Evolutionary conservation across 2,329 filamentous ascomycete species (phyloP), one percentile per base, ranked within the genome.

Genomic region (Penicillium sp.): DNA sequence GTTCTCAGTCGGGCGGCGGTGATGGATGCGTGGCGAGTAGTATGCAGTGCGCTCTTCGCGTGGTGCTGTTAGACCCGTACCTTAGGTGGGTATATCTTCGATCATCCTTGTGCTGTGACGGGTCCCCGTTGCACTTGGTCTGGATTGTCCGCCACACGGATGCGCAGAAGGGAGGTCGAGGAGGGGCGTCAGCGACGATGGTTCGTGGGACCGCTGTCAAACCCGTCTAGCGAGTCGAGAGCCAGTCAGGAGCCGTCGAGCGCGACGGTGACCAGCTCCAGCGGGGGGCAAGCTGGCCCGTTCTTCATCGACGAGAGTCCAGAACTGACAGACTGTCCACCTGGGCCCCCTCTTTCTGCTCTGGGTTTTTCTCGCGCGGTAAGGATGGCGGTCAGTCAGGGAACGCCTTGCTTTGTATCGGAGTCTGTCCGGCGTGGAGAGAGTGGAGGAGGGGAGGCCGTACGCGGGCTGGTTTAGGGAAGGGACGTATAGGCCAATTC

Each of bases 141-240:
- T n/a, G n/a, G n/a, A n/a, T n/a, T n/a, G n/a, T n/a, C n/a, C n/a
- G n/a, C n/a, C n/a, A n/a, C n/a, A 25, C 36, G 20, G 18, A 27
- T 11, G 15, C 31, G 14, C 11, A 10, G 16, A 26, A 21, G 21
- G 26, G 27, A 39, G 31, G 20, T 18, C 11, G 17, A 27, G 15
- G 19, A 27, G 25, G 23, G 30, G 29, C 29, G 21, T 23, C 34
- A 39, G 30, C 38, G 35, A 38, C 38, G 15, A 30, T 23, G 40
- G 46, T 49, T 49, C 43, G 37, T 47, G 43, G 29, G 34, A 47
- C 37, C 34, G 34, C 32, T 49, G 46, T 47, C 46, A 49, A 34
- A 43, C 33, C 31, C 39, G 28, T 40, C 34, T 10, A 27, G 31
- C 23, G 18, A 38, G 36, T 10, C 15, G 8, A 13, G 25, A n/a